Evolutionary conservation across 148 eudicot genomes (phyloP).

Genomic region (Drosera capensis): DNA sequence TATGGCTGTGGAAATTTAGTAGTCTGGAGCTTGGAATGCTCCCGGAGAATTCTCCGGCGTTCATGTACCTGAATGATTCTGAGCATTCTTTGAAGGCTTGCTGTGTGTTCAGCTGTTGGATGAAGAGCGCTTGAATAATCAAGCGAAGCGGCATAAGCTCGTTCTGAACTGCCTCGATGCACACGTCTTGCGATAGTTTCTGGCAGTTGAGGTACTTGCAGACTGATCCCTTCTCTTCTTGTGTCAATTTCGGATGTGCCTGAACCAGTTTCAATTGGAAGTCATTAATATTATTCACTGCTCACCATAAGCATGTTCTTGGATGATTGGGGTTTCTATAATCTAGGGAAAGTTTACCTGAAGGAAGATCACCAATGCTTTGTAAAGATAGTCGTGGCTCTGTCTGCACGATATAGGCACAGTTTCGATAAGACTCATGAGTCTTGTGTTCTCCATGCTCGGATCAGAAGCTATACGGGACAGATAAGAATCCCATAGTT

Average conservation of each 20-base stretch:
- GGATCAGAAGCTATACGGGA: slow-evolving; percentile 32
- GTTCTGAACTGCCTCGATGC: slow-evolving; percentile 83
- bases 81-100: slow-evolving; percentile 71
- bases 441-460: slow-evolving; percentile 24
- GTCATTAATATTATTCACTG: too few species aligned
- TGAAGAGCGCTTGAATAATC: slow-evolving; percentile 79
- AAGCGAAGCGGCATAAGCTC: slow-evolving; percentile 84
- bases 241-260: slow-evolving; percentile 54
- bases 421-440: slow-evolving; percentile 49
- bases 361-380: slow-evolving; percentile 43
- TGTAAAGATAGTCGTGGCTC: slow-evolving; percentile 69
- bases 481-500: slow-evolving; percentile 72
- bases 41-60: slow-evolving; percentile 46
- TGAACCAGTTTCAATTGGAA: slow-evolving; percentile 16
- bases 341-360: slow-evolving; percentile 26
- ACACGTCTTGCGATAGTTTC: slow-evolving; percentile 69
- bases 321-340: neutral
- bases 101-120: slow-evolving; percentile 82
- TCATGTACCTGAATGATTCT: slow-evolving; percentile 60
- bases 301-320: neutral
- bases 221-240: slow-evolving; percentile 51
- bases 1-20: slow-evolving; percentile 36
- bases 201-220: slow-evolving; percentile 79
- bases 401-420: slow-evolving; percentile 53
- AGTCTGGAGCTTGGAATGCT: slow-evolving; percentile 52